phyloP scores from a whole-genome alignment of 2,329 filamentous ascomycete species.

The Nemania sp. region DNA sequence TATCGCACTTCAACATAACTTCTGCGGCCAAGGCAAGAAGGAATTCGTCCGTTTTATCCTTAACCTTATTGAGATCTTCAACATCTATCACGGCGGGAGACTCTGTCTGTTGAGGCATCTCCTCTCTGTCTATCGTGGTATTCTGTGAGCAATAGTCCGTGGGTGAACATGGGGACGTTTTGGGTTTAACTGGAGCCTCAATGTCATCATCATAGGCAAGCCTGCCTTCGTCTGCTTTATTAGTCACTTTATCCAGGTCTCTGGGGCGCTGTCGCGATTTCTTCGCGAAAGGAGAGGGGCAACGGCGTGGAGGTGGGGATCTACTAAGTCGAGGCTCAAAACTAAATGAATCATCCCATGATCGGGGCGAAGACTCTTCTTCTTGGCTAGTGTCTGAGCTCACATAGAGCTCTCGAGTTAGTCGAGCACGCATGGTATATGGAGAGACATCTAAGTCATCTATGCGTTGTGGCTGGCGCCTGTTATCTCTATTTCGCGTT shows the following conservation, averaged over 20 bases:
- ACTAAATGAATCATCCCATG: conserved; percentile 9
- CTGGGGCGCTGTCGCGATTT: conserved; percentile 15
- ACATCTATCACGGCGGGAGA: neutral
- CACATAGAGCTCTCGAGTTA: conserved; percentile 27
- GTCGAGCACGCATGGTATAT: conserved; percentile 36
- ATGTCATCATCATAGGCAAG: conserved; percentile 45
- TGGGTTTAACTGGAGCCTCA: neutral
- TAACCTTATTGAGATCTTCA: conserved; percentile 26
- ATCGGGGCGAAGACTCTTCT: conserved; percentile 8
- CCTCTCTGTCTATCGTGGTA: neutral
- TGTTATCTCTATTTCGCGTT: conserved; percentile 16
- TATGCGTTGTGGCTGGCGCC: neutral
- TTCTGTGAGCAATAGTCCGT: neutral
- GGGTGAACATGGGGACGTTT: conserved; percentile 1
- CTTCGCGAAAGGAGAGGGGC: conserved; percentile 9
- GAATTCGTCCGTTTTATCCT: conserved; percentile 36
- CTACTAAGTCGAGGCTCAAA: neutral
- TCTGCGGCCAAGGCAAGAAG: conserved; percentile 38
- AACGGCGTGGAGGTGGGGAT: conserved; percentile 1
- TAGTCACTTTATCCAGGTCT: conserved; percentile 18
- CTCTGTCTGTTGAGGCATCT: neutral
- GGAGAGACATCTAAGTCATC: conserved; percentile 35
- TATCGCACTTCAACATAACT: conserved; percentile 7
- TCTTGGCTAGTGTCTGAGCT: neutral
- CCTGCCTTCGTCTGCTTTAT: conserved; percentile 39